Percentiles rank a stretch among this genome's conserved stretches.
These are phyloP conservation scores for Ilyonectria destructans DNA, from an alignment of 2,329 filamentous ascomycete species.

Conservation along the genomic window DNA sequence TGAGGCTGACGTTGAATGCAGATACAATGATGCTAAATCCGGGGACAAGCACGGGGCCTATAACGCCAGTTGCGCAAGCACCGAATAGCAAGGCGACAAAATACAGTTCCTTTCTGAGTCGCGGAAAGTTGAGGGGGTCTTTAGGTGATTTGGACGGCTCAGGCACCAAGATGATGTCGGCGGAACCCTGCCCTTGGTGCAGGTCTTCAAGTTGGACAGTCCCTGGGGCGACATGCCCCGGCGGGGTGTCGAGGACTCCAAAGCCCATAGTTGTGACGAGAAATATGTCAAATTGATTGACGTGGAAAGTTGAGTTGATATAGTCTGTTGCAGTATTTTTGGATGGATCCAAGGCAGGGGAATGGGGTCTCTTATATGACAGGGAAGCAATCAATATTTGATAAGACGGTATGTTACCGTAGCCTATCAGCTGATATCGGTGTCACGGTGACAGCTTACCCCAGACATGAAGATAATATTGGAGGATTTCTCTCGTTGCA, in stretches of 20 bases:
- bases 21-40: constrained; percentile 11
- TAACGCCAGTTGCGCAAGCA: constrained; percentile 15
- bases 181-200: background rate
- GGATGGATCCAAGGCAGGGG: background rate
- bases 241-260: background rate
- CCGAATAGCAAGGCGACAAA: constrained; percentile 8
- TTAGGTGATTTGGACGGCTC: constrained; percentile 11
- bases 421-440: background rate
- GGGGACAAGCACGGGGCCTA: constrained; percentile 17
- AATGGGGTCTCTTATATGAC: background rate
- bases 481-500: background rate
- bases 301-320: background rate
- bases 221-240: background rate
- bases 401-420: background rate
- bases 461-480: background rate
- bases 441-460: background rate
- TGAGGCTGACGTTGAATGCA: constrained; percentile 3
- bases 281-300: background rate
- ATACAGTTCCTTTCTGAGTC: constrained; percentile 3
- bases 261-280: background rate
- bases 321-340: background rate
- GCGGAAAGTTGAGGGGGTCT: constrained; percentile 11
- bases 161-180: constrained; percentile 4
- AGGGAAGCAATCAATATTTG: background rate
- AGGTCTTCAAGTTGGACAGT: constrained; percentile 5